These are phyloP conservation scores for Clavispora santaluciae DNA, from an alignment of 805 yeast genomes.

Conservation along the genomic window DNA sequence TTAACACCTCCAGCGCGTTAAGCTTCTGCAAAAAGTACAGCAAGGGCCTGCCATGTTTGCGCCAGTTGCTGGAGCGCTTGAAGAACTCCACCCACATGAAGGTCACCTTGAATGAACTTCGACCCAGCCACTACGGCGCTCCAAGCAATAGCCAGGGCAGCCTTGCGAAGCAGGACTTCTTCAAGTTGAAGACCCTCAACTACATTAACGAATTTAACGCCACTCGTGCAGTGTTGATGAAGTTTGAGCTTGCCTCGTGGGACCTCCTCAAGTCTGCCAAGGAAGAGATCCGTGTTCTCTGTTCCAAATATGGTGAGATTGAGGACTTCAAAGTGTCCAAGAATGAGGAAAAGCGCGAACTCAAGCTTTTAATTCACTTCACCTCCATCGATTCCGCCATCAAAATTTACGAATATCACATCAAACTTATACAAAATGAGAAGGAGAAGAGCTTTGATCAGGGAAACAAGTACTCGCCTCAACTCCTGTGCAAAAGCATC, in stretches of 20 bases:
- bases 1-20: conserved; percentile 30
- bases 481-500: conserved; percentile 14
- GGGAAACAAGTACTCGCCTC: conserved; percentile 9
- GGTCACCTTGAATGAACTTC: conserved; percentile 24
- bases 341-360: conserved; percentile 3
- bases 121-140: neutral
- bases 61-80: conserved; percentile 20
- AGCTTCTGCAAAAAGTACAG: conserved; percentile 29
- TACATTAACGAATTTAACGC: conserved; percentile 37
- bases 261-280: conserved; percentile 14
- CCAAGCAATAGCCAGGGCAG: conserved; percentile 3
- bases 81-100: conserved; percentile 24
- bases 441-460: conserved; percentile 15
- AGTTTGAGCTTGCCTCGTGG: conserved; percentile 7
- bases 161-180: conserved; percentile 24
- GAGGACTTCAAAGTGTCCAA: conserved; percentile 28
- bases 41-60: conserved; percentile 22
- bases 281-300: conserved; percentile 23
- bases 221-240: conserved; percentile 28
- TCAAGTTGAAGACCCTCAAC: conserved; percentile 37
- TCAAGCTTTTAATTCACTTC: conserved; percentile 29
- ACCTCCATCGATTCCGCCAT: conserved; percentile 45
- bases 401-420: conserved; percentile 35
- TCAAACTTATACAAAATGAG: conserved; percentile 19
- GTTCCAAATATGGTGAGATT: conserved; percentile 38